Percentiles rank a stretch among this genome's conserved stretches.
phyloP scores from a whole-genome alignment of 345 rosid species.

The Angophora floribunda region DNA sequence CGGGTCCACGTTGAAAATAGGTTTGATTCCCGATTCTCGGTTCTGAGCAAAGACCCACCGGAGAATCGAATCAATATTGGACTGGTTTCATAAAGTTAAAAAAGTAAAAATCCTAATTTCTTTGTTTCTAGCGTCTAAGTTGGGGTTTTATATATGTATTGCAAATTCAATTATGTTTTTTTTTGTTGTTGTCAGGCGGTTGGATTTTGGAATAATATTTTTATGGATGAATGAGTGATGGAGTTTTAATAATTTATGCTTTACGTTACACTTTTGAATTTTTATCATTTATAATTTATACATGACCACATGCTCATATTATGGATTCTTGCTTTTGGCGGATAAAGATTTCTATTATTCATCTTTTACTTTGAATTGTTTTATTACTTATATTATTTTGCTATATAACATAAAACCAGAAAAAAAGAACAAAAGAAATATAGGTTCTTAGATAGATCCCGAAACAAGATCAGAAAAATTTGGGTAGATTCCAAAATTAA shows the following conservation, averaged over 20 bases:
- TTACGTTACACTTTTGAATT: no score
- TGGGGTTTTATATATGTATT: not conserved
- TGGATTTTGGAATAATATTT: not conserved
- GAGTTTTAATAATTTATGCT: no score
- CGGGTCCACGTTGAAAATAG: accelerated
- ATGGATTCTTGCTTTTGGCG: not conserved
- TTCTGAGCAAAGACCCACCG: not conserved
- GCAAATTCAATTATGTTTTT: not conserved
- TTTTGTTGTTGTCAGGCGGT: not conserved
- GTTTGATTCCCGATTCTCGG: accelerated
- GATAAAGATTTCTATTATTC: no score
- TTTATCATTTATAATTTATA: no score
- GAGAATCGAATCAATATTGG: accelerated
- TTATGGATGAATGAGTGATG: not conserved
- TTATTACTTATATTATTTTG: no score
- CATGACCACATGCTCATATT: not conserved
- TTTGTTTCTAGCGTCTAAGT: not conserved
- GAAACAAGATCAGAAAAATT: accelerated
- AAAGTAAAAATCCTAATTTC: not conserved
- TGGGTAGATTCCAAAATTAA: no score
- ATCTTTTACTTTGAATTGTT: no score
- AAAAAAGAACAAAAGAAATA: not conserved
- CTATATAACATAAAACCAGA: no score
- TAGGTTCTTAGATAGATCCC: not conserved
- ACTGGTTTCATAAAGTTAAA: not conserved